phyloP scores from a whole-genome alignment of 2,329 filamentous ascomycete species.

The Colletotrichum navitas region DNA sequence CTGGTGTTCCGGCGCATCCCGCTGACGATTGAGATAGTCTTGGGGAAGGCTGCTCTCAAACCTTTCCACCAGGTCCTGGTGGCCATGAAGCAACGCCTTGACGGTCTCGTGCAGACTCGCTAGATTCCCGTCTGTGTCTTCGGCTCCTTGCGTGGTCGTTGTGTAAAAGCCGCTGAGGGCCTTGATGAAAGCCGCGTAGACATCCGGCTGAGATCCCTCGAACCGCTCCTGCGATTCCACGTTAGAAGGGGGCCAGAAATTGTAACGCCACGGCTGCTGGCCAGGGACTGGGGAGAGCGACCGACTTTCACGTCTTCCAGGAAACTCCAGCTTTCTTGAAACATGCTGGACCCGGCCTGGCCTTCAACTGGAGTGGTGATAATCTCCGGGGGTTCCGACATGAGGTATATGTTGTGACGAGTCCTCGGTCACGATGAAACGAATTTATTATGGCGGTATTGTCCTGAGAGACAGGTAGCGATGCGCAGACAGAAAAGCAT shows the following conservation, averaged over 20 bases:
- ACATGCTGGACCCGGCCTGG: neutral
- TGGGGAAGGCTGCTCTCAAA: slow-evolving; percentile 29
- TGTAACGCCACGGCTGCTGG: neutral
- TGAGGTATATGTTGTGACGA: neutral
- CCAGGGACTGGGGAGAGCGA: neutral
- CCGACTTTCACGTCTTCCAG: slow-evolving; percentile 33
- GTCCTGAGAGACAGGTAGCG: neutral
- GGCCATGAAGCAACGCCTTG: slow-evolving; percentile 15
- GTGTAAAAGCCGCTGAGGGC: slow-evolving; percentile 28
- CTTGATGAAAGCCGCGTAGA: slow-evolving; percentile 30
- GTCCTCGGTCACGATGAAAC: neutral
- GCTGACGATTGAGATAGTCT: slow-evolving; percentile 20
- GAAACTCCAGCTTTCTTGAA: slow-evolving; percentile 30
- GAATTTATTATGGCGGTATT: too few species aligned
- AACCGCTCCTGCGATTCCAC: slow-evolving; percentile 22
- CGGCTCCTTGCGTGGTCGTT: neutral
- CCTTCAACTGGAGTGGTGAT: neutral
- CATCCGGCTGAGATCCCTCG: slow-evolving; percentile 24
- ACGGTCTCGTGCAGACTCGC: slow-evolving; percentile 22
- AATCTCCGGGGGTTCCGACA: slow-evolving; percentile 14
- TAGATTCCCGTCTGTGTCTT: slow-evolving; percentile 6
- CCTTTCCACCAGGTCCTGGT: slow-evolving; percentile 31
- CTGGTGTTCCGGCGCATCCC: neutral
- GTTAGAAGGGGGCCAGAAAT: neutral
- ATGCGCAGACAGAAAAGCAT: neutral